Base-by-base conservation (phyloP, 768 basidiomycete genomes). In the Boletus rubroflammeus region DNA sequence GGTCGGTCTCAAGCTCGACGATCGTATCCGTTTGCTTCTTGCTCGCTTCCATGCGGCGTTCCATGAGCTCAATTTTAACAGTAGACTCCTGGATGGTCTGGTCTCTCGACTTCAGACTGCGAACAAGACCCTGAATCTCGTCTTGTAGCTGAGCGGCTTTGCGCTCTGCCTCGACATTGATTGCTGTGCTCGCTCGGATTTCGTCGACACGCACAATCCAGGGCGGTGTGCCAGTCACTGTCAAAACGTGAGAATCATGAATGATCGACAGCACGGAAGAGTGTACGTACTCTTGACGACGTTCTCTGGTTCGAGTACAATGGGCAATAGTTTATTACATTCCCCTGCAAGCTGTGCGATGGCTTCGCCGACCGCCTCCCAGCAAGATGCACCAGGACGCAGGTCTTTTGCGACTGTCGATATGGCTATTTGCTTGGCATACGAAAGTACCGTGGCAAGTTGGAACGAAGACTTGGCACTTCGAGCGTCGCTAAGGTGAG, bases 51-150 rank as follows among this genome's bases (percentile, higher is more conserved):
- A 94, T 85, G 31, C 93, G 82, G 43, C 94, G 84, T 67, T 97
- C 94, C 83, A 98, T 90, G 14, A 95, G 79, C 68, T 98, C 93
- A 53, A 98, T 93, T 77, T 95, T 98, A 51, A 98, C 94, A 3
- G 77, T 75, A 5, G 85, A 78, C 65, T 98, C 97, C 69, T 98
- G 93, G 34, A 93, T 85, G 25, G 72, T 79, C 76, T 97, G 93
- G 57, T 98, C 97, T 73, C 91, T 85, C n/a, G 82, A 73, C 67
- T 89, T 90, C 65, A 98, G 78, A 47, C 81, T 90, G 29, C 94
- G 86, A 28, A 87, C 81, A 38, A 98, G 83, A 8, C 87, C 87
- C 64, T 93, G 89, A 60, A 97, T 82, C 71, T 98, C 93, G 58
- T 97, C 95, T 57, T 86, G 89, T 23, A 97, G 79, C 56, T 90